A percentile compares a stretch with the other conserved stretches of the same genome.
Conservation (phyloP, 768 basidiomycete species). For the Termitomyces sp. region DNA sequence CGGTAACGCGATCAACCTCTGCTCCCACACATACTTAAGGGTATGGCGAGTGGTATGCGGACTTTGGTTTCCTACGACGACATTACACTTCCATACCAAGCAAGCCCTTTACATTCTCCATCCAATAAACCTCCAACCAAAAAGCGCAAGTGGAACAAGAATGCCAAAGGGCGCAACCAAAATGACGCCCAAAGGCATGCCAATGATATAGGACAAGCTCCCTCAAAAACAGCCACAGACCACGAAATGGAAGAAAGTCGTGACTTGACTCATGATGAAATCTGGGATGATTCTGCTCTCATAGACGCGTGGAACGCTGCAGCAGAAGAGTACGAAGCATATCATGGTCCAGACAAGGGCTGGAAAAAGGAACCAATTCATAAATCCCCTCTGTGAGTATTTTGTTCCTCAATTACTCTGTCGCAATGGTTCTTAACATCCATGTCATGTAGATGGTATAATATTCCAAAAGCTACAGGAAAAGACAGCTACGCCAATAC, state of each 20-base stretch:
- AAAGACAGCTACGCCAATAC: not conserved
- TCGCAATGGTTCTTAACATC: not conserved
- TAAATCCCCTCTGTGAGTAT: slow-evolving; percentile 68
- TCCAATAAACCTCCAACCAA: slow-evolving; percentile 38
- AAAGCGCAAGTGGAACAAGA: slow-evolving; percentile 51
- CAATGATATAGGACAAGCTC: slow-evolving; percentile 15
- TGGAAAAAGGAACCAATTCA: slow-evolving; percentile 74
- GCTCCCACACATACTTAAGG: not conserved
- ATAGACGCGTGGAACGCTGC: slow-evolving; percentile 85
- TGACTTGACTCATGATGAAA: slow-evolving; percentile 66
- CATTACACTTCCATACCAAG: slow-evolving; percentile 44
- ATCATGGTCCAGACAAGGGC: slow-evolving; percentile 62
- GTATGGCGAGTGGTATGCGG: slow-evolving; percentile 22
- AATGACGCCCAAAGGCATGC: slow-evolving; percentile 17
- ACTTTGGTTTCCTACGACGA: slow-evolving; percentile 63
- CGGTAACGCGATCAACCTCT: not conserved
- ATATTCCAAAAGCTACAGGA: slow-evolving; percentile 38
- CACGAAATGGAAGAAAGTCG: slow-evolving; percentile 44
- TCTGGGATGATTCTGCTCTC: slow-evolving; percentile 85
- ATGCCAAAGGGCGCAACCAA: slow-evolving; percentile 23
- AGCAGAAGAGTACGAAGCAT: slow-evolving; percentile 73
- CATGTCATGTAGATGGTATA: slow-evolving; percentile 74
- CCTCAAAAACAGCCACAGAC: slow-evolving; percentile 1
- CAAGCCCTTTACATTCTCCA: slow-evolving; percentile 15
- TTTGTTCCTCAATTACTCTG: not conserved